Base-by-base conservation (phyloP, 352 stramenopile species). In the Peronospora tabacina region DNA sequence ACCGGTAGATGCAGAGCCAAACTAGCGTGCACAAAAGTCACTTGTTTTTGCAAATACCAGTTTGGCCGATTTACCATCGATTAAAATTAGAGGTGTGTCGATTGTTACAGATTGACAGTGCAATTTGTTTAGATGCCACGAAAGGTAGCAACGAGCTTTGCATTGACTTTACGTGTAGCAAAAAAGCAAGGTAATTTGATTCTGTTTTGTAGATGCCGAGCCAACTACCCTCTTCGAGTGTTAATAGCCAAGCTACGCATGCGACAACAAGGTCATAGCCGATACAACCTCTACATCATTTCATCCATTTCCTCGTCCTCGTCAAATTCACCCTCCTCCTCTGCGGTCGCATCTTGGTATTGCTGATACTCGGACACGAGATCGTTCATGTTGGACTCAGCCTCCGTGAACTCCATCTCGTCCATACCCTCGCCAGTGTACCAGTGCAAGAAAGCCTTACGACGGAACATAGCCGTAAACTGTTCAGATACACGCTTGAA, bases 351-450 rank as follows among this genome's bases (percentile, higher is more conserved):
- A 63, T 99, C 97, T 74, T 99, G 97, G 84, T 99, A 99, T 76
- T 99, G 97, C 81, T 99, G 97, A 83, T 99, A 99, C 77, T 99
- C 97, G 42, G 96, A 99, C 43, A 99, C 95, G 52, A 99, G 79
- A 80, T 99, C 97, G 78, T 99, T 99, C 93, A 99, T 98, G 93
- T 99, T 99, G 52, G 94, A 98, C 80, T 99, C 97, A 29, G 97
- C 97, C 83, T 99, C 97, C 40, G 97, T 99, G 84, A 99, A 99
- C 80, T 99, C 97, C 97, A 99, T 99, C 77, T 99, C 97, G 65
- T 99, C 97, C 97, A 99, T 99, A 72, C 97, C 97, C 80, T 99
- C 97, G 40, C 97, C 97, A 38, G 97, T 99, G 87, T 99, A 99
- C 97, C 97, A 99, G 76, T 99, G 97, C 70, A 99, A 91, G 88